Evolutionary conservation across 163 green algal genomes (phyloP).

Genomic region (Botryococcus braunii): DNA sequence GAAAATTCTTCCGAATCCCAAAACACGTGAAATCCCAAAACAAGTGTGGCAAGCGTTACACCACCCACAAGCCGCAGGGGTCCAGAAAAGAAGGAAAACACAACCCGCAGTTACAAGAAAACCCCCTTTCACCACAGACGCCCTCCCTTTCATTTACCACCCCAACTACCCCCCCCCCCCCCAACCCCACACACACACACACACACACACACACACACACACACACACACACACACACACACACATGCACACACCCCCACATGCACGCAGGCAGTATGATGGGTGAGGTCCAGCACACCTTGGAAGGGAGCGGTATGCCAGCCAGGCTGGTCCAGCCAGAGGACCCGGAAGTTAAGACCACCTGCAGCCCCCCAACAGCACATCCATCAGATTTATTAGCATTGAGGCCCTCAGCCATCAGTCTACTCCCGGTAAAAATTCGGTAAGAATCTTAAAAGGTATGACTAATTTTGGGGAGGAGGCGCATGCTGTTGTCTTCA

Average conservation of each 20-base stretch:
- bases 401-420: neutral
- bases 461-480: neutral
- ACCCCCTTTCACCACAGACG: neutral
- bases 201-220: neutral
- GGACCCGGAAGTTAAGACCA: slow-evolving; percentile 45
- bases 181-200: neutral
- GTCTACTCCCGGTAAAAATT: neutral
- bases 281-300: slow-evolving; percentile 40
- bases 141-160: neutral
- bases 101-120: no score
- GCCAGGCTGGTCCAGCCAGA: slow-evolving; percentile 33
- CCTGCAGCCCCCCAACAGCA: slow-evolving; percentile 3
- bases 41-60: no score
- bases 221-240: neutral
- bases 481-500: neutral
- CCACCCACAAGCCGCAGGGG: no score
- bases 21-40: no score
- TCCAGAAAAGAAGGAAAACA: no score
- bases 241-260: neutral
- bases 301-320: slow-evolving; percentile 54
- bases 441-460: neutral
- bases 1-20: no score
- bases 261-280: neutral
- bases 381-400: neutral
- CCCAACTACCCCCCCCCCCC: neutral